Evolutionary conservation across 2,329 filamentous ascomycete species (phyloP).

Genomic region (Colletotrichum tabaci): DNA sequence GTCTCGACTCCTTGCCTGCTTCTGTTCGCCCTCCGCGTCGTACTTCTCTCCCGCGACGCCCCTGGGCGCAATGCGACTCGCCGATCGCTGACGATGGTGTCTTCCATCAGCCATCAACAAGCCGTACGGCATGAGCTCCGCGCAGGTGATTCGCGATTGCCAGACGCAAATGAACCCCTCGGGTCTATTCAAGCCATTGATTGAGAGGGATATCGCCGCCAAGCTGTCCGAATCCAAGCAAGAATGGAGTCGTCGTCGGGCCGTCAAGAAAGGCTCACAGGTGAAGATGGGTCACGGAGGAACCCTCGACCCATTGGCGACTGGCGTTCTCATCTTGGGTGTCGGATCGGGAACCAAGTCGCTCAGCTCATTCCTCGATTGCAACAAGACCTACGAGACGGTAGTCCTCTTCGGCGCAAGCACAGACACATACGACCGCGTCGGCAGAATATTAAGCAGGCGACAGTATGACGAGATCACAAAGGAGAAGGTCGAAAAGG

Average conservation of each 20-base stretch:
- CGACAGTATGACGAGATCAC: constrained; percentile 87
- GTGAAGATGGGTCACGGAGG: constrained; percentile 98
- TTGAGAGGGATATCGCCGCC: constrained; percentile 73
- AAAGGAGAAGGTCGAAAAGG: constrained; percentile 81
- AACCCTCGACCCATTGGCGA: constrained; percentile 94
- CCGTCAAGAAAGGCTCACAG: constrained; percentile 72
- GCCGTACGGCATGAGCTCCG: constrained; percentile 87
- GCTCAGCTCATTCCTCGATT: constrained; percentile 83
- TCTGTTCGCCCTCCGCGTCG: constrained; percentile 19
- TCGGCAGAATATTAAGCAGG: constrained; percentile 85
- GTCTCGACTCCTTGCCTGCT: constrained; percentile 43
- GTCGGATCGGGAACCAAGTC: constrained; percentile 90
- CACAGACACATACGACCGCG: constrained; percentile 92
- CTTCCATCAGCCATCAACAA: constrained; percentile 85
- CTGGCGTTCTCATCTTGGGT: constrained; percentile 91
- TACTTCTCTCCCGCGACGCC: constrained; percentile 18
- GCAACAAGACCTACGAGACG: constrained; percentile 94
- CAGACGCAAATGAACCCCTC: constrained; percentile 89
- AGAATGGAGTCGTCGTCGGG: constrained; percentile 72
- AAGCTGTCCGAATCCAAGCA: constrained; percentile 70
- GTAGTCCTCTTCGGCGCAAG: constrained; percentile 91
- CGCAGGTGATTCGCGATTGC: constrained; percentile 90
- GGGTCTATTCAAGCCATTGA: constrained; percentile 81
- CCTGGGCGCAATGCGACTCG: constrained; percentile 10
- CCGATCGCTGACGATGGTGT: constrained; percentile 15